Conservation (phyloP, 2,329 filamentous ascomycete species). For the Hypoxylon sp. region DNA sequence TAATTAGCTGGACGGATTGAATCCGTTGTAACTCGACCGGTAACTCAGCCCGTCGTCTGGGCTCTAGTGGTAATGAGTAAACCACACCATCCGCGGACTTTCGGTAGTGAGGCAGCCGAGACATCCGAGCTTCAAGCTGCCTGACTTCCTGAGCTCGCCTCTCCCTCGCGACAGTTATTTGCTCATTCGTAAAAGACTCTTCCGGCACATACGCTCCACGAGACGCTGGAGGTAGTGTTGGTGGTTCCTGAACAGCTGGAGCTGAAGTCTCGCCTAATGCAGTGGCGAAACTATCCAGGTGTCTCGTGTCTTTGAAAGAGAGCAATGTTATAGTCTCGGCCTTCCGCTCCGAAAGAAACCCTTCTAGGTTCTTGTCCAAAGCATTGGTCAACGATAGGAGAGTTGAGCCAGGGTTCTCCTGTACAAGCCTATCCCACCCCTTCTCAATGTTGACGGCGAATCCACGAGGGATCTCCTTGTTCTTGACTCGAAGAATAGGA, state of each 20-base stretch:
- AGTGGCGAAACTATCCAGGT: slow-evolving; percentile 54
- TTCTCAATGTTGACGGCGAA: slow-evolving; percentile 83
- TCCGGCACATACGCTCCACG: slow-evolving; percentile 59
- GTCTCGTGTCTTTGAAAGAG: slow-evolving; percentile 70
- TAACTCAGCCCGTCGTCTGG: slow-evolving; percentile 71
- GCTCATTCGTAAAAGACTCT: slow-evolving; percentile 68
- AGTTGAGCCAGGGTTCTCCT: slow-evolving; percentile 68
- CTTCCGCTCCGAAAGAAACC: slow-evolving; percentile 77
- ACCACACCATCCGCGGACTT: slow-evolving; percentile 78
- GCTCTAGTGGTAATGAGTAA: slow-evolving; percentile 79
- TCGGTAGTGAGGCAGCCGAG: slow-evolving; percentile 75
- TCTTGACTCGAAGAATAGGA: slow-evolving; percentile 74
- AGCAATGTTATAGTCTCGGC: slow-evolving; percentile 80
- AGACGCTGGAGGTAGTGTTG: slow-evolving; percentile 38
- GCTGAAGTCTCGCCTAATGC: slow-evolving; percentile 37
- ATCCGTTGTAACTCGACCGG: slow-evolving; percentile 73
- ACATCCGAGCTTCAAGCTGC: slow-evolving; percentile 82
- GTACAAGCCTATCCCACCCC: slow-evolving; percentile 77
- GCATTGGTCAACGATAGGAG: slow-evolving; percentile 77
- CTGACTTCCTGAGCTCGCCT: slow-evolving; percentile 76
- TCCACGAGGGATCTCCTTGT: slow-evolving; percentile 77
- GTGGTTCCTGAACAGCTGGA: slow-evolving; percentile 16
- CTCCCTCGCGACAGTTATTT: slow-evolving; percentile 74
- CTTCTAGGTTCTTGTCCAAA: slow-evolving; percentile 80
- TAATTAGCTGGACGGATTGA: slow-evolving; percentile 75